Evolutionary conservation across 805 yeast genomes (phyloP), one percentile per base, ranked within the genome.

Genomic region (Scheffersomyces coipomensis): DNA sequence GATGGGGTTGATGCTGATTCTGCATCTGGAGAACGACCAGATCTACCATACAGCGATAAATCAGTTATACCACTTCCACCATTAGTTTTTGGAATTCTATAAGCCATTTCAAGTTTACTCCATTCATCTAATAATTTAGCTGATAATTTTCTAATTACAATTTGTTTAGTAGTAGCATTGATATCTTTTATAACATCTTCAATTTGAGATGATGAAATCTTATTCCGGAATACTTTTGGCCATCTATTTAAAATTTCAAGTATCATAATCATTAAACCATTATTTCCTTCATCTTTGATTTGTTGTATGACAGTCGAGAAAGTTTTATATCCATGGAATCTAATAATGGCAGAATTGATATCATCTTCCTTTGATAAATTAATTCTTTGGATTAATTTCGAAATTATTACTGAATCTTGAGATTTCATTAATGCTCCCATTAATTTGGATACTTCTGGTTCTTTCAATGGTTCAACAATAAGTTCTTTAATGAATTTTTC

Each of bases 261-360:
- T 13, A 87, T 73, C 49, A 70, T 60, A 5, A 76, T 64, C 33
- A 83, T 55, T 1, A 60, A 66, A 18, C 64, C 69, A 30, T 48
- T 51, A 13, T n/a, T 5, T 13, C 18, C 30, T 8, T 43, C 33
- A 17, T 46, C 42, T 13, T 32, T 26, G 11, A 49, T 49, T 33
- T 56, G 30, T 44, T 72, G 70, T 37, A 89, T 55, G 4, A 87
- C 63, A 11, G 81, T 75, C 12, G 85, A 77, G 37, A 90, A 68
- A 15, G 93, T 81, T 53, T 83, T 83, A 61, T 88, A 86, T 10
- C 98, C 99, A 58, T 90, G 99, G 53, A 88, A 72, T 44, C 82
- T 76, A 51, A 88, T 78, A 31, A 90, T 78, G 23, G 76, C 73
- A 11, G 73, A 60, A 39, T 85, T 78, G 21, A 85, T 66, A 4